Conservation (phyloP, 2,329 filamentous ascomycete genomes). For the Verticillium klebahnii region DNA sequence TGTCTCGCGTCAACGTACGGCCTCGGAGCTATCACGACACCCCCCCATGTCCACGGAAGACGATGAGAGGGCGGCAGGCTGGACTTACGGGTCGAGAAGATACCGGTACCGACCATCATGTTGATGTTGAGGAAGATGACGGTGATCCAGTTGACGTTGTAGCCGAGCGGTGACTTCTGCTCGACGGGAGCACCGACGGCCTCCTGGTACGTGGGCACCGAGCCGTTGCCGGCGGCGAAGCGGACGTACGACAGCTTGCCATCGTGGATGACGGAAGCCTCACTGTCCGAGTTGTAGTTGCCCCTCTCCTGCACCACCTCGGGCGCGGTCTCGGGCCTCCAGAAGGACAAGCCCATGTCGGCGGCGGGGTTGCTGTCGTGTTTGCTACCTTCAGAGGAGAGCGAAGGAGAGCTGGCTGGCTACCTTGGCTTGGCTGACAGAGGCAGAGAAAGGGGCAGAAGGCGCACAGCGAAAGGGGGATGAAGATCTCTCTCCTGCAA, state of each 20-base stretch:
- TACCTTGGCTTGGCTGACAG: neutral
- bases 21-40: neutral
- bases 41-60: neutral
- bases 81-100: conserved; percentile 59
- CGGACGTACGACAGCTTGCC: conserved; percentile 37
- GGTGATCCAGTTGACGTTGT: conserved; percentile 50
- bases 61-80: neutral
- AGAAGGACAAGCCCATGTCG: neutral
- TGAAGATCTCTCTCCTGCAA: neutral
- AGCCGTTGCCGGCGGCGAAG: conserved; percentile 42
- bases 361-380: neutral
- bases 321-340: neutral
- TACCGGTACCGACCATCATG: conserved; percentile 59
- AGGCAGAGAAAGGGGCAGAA: neutral
- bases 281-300: conserved; percentile 15
- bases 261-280: conserved; percentile 24
- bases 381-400: neutral
- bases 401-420: neutral
- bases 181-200: conserved; percentile 59
- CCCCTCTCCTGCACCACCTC: neutral
- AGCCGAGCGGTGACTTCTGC: conserved; percentile 52
- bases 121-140: conserved; percentile 58
- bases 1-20: conserved; percentile 1
- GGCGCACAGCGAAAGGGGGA: neutral
- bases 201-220: conserved; percentile 51